Base-by-base conservation (phyloP, 345 rosid species). In the Bruguiera sexangula region DNA sequence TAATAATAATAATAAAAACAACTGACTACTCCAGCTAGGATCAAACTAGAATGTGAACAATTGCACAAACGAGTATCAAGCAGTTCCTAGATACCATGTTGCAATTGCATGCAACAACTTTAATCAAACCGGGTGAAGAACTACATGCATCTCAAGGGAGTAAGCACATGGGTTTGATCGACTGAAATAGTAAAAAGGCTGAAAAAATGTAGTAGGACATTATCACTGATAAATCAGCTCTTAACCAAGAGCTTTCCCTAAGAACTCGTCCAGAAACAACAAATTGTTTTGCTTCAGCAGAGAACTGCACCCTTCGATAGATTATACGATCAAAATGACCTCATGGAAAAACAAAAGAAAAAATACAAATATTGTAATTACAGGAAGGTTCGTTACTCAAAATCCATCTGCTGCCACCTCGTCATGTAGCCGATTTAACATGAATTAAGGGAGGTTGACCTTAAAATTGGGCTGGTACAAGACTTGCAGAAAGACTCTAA, bases 391-490 rank as follows among this genome's bases (percentile, higher is more conserved):
- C 26, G 19, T 21, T 16, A 16, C 60, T 66, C 61, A 67, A 59
- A 50, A 66, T 46, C 76, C 27, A 22, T 66, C 53, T 29, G 52
- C 66, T 32, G 15, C 70, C n/a, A 36, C 71, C 65, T 65, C 21
- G 69, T 31, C 64, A 56, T 21, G 59, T 58, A 26, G 16, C 61
- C 53, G 22, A 54, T 71, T 13, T 72, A 56, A 55, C 63, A 55
- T 55, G 20, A 34, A 61, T 63, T 46, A 30, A 43, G 26, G 26
- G 54, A 24, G 19, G 74, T 63, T 52, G 71, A 62, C 31, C 39
- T 60, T 60, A 73, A 73, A 73, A 67, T 73, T 65, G 62, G 43
- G 53, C 52, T 26, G 53, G 53, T 73, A 73, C 67, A 73, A 2
- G 69, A 51, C 65, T 50, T 34, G 52, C 20, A 29, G 63, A 64